phyloP scores from a whole-genome alignment of 2,329 filamentous ascomycete genomes.

The Fusarium torreyae region DNA sequence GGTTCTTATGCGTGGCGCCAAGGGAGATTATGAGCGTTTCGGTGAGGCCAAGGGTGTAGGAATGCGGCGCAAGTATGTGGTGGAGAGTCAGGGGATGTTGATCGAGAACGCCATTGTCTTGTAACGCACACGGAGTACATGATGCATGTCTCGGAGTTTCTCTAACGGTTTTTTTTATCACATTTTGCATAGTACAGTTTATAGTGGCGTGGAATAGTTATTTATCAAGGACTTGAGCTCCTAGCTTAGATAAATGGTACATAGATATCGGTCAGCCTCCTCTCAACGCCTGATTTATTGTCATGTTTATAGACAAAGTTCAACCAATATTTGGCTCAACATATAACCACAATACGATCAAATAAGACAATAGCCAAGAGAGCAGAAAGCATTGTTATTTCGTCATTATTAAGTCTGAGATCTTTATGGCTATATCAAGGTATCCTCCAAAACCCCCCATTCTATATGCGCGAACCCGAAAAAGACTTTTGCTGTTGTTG shows the following conservation, averaged over 20 bases:
- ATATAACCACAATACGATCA: no score
- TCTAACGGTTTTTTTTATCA: slow-evolving; percentile 22
- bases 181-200: slow-evolving; percentile 15
- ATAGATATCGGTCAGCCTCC: slow-evolving; percentile 1
- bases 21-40: slow-evolving; percentile 73
- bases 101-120: slow-evolving; percentile 84
- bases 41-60: slow-evolving; percentile 77
- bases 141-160: slow-evolving; percentile 47
- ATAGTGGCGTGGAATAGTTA: slow-evolving; percentile 4
- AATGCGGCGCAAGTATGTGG: slow-evolving; percentile 82
- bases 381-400: slow-evolving; percentile 18
- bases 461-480: slow-evolving; percentile 48
- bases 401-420: slow-evolving; percentile 42
- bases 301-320: not conserved
- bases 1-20: slow-evolving; percentile 84
- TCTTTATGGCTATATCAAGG: slow-evolving; percentile 49
- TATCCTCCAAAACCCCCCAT: slow-evolving; percentile 40
- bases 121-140: slow-evolving; percentile 39
- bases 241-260: not conserved
- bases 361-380: not conserved
- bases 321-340: not conserved
- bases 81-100: slow-evolving; percentile 84
- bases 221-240: not conserved
- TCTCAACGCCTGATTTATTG: not conserved
- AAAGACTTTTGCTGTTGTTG: slow-evolving; percentile 49